phyloP scores from a whole-genome alignment of 768 basidiomycete genomes.

The Pulveroboletus ravenelii region DNA sequence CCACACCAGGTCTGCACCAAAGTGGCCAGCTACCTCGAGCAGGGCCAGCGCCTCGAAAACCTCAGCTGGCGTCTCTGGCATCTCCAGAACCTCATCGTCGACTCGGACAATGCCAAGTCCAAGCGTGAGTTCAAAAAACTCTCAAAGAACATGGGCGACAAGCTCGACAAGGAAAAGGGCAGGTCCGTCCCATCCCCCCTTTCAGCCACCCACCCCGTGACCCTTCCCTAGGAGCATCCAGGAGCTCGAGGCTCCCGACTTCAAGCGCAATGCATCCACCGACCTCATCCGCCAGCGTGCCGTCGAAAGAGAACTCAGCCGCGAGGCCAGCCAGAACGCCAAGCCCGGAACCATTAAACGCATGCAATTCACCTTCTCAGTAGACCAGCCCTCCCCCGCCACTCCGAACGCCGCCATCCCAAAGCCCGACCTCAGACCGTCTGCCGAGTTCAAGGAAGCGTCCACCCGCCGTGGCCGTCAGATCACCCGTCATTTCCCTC shows the following conservation, averaged over 20 bases:
- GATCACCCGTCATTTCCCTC: slow-evolving; percentile 34
- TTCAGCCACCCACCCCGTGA: slow-evolving; percentile 15
- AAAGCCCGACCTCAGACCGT: slow-evolving; percentile 66
- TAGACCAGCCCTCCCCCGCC: slow-evolving; percentile 61
- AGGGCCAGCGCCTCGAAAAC: slow-evolving; percentile 88
- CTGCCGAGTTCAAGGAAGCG: slow-evolving; percentile 56
- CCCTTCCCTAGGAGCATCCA: slow-evolving; percentile 62
- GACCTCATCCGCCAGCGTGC: slow-evolving; percentile 80
- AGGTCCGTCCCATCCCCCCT: slow-evolving; percentile 48
- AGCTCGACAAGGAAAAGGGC: slow-evolving; percentile 90
- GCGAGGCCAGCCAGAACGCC: slow-evolving; percentile 61
- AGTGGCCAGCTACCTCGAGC: slow-evolving; percentile 86
- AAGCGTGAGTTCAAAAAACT: slow-evolving; percentile 90
- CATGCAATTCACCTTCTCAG: slow-evolving; percentile 87
- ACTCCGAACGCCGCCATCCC: slow-evolving; percentile 41
- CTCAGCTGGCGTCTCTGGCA: slow-evolving; percentile 91
- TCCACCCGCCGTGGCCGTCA: slow-evolving; percentile 37
- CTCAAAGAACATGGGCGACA: slow-evolving; percentile 85
- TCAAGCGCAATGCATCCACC: slow-evolving; percentile 71
- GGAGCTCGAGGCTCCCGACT: slow-evolving; percentile 80
- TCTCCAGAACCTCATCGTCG: slow-evolving; percentile 87
- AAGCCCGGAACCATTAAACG: slow-evolving; percentile 73
- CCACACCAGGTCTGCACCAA: slow-evolving; percentile 72
- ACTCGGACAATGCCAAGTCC: slow-evolving; percentile 80
- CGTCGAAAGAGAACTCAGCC: slow-evolving; percentile 73